Evolutionary conservation across 176 grass and related monocot species (phyloP).

Genomic region (Leersia perrieri): DNA sequence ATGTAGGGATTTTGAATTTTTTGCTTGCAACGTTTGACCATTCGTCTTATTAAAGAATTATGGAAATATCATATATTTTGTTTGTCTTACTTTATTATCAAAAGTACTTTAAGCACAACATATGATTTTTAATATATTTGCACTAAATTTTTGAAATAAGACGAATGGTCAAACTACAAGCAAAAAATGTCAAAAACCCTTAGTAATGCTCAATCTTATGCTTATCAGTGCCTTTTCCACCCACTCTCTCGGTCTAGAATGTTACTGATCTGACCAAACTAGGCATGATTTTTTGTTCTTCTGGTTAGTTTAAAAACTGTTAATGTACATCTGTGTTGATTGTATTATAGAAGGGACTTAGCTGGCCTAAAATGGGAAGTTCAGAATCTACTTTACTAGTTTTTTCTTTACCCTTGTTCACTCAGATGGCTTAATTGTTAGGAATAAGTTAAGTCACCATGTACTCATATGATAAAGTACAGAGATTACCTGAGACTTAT

Average conservation of each 20-base stretch:
- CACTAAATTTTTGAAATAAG: no score
- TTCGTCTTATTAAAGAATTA: no score
- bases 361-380: background rate
- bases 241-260: background rate
- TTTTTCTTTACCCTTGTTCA: slow-evolving; percentile 3
- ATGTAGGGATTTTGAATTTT: no score
- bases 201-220: no score
- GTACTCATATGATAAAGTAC: background rate
- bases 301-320: slow-evolving; percentile 13
- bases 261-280: background rate
- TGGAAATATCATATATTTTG: no score
- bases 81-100: no score
- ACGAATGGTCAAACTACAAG: no score
- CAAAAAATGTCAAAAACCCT: no score
- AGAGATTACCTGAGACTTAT: background rate
- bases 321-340: background rate
- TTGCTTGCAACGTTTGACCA: no score
- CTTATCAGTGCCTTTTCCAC: background rate
- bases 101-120: no score
- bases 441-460: background rate
- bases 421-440: background rate
- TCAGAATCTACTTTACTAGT: background rate
- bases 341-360: background rate
- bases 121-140: no score
- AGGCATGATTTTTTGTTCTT: slow-evolving; percentile 10